Evolutionary conservation across 352 stramenopile genomes (phyloP), one percentile per base, ranked within the genome.

Genomic region (Globisporangium viniferum): DNA sequence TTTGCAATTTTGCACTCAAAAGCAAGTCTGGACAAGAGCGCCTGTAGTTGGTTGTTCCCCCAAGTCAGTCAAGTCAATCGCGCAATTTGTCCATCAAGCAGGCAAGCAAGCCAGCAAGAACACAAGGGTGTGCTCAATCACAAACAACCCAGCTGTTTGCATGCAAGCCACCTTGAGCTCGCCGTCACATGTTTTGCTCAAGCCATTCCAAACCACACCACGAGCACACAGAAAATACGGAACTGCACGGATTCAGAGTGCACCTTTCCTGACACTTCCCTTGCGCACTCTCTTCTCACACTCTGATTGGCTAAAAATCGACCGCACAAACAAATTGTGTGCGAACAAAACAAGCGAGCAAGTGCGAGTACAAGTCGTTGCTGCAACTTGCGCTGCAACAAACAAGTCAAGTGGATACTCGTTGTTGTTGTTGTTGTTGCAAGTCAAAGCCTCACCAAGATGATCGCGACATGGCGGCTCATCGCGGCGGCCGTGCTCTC

Each of bases 391-490:
- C 14, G 10, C 12, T 6, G 39, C 31, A 44, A 51, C 18, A 9
- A 4, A 5, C 18, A 51, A 51, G 9, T 5, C 36, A 44, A 18
- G 44, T 51, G 44, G 44, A 49, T n/a, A 49, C 41, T n/a, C 9
- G n/a, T 49, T n/a, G n/a, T 49, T 41, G 7, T 41, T 12, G 35
- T 15, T 56, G 10, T 10, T 20, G 39, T 33, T 33, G 31, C 31
- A 5, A 33, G 51, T 12, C 29, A 1, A 20, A 27, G 27, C 10
- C 53, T 24, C 53, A 46, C 55, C 20, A 31, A 69, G 1, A 80
- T 84, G 73, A 72, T 89, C 64, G 69, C 74, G 59, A 71, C 75
- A 36, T 91, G 85, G 81, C 85, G 85, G 12, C 58, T 90, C 54
- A 76, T 80, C 35, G 68, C 87, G 54, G 78, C 81, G 70, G 72